Evolutionary conservation across 192 early-diverging fungal species (phyloP).

Genomic region (Coemansia sp.): DNA sequence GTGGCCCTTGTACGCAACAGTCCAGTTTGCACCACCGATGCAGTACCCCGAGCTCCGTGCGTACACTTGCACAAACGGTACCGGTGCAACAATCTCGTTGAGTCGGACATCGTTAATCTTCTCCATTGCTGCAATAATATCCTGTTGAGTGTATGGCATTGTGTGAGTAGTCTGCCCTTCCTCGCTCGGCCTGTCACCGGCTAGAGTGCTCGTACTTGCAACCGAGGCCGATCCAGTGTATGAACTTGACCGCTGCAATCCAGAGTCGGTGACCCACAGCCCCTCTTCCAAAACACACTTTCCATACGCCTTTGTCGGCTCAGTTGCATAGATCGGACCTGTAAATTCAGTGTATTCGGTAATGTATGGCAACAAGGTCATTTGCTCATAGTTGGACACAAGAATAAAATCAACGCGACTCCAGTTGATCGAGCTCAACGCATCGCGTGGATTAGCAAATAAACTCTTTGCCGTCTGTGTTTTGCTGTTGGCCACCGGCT

Average conservation of each 20-base stretch:
- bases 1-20: conserved; percentile 60
- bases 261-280: not conserved
- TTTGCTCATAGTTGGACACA: conserved; percentile 70
- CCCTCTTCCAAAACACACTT: conserved; percentile 47
- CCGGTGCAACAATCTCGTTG: conserved; percentile 48
- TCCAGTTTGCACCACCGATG: conserved; percentile 73
- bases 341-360: conserved; percentile 79
- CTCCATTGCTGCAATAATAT: conserved; percentile 48
- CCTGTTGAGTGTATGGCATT: conserved; percentile 39
- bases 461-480: not conserved
- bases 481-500: conserved; percentile 13
- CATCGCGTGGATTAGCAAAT: conserved; percentile 26
- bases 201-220: not conserved
- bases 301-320: conserved; percentile 76
- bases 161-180: conserved; percentile 1
- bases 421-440: conserved; percentile 58
- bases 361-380: conserved; percentile 75
- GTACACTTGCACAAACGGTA: conserved; percentile 54
- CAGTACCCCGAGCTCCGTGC: conserved; percentile 73
- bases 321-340: conserved; percentile 75
- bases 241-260: not conserved
- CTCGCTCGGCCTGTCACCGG: not conserved
- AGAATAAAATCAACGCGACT: conserved; percentile 72
- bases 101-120: conserved; percentile 50
- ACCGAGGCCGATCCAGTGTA: conserved; percentile 7